Base-by-base conservation (phyloP, 176 grass and related monocot genomes). In the Metroxylon sagu region DNA sequence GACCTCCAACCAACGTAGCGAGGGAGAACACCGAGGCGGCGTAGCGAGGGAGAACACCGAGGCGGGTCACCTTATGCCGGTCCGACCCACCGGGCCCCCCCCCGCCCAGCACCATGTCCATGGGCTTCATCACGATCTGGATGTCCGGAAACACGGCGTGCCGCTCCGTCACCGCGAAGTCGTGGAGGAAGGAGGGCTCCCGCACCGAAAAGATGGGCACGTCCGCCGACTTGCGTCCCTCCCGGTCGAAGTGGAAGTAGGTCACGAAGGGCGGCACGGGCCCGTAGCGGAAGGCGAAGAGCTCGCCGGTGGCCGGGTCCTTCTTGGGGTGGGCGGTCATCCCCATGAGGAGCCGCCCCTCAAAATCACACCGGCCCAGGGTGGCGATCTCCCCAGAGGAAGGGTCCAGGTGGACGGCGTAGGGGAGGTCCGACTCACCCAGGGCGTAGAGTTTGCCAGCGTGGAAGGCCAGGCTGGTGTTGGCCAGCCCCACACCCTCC, bases 261-360 rank as follows among this genome's bases (percentile, higher is more conserved):
- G 80, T 90, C 49, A 95, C 57, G 76, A 90, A 95, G 19, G 90
- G 86, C 14, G 90, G 90, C 5, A 95, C 23, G 25, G 74, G 86
- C 1, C 86, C 83, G 60, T 87, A 87, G 7, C 86, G 83, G 77
- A 95, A 95, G 48, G 90, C 83, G 56, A 87, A 95, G 29, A 83
- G 16, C 68, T 95, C 90, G 18, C 86, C 80, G 0, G 90, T 89
- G 63, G 73, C 26, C 0, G 74, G 76, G 39, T 95, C 86, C 49
- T 82, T 89, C 77, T 95, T 95, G 5, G 86, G 90, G 80, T 90
- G 90, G 27, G 90, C 90, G 16, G 90, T 95, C 90, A 95, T 95
- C 62, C 80, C 83, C 86, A 95, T 87, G 57, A 39, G 17, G 64
- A 89, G 71, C 16, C 64, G 72, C 56, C 86, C 86, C 15, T 72